phyloP scores from a whole-genome alignment of 371 early-diverging fungal species.

The Rhizopus sp. region DNA sequence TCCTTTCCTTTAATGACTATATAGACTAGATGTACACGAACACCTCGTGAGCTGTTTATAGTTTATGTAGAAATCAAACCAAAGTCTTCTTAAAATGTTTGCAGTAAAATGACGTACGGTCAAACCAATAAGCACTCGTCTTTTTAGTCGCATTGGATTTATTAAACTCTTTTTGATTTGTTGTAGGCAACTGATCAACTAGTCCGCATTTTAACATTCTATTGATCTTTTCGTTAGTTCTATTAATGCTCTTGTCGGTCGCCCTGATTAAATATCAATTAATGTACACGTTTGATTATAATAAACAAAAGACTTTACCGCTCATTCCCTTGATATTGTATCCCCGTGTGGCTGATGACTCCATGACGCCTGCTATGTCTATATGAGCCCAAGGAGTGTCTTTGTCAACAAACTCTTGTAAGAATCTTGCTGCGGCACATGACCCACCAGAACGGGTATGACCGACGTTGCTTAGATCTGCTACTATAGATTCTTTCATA shows the following conservation, averaged over 20 bases:
- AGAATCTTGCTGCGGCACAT: slow-evolving; percentile 92
- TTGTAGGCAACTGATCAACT: not conserved
- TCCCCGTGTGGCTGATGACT: slow-evolving; percentile 56
- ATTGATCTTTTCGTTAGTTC: slow-evolving; percentile 50
- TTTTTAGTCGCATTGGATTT: not conserved
- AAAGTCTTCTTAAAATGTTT: slow-evolving; percentile 10
- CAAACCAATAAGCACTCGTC: not conserved
- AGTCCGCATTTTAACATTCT: not conserved
- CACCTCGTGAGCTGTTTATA: not conserved
- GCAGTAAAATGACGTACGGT: slow-evolving; percentile 4
- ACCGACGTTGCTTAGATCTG: slow-evolving; percentile 86
- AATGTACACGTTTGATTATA: not conserved
- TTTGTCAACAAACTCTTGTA: slow-evolving; percentile 84
- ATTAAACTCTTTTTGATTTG: not conserved
- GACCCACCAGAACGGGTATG: slow-evolving; percentile 83
- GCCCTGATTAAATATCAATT: slow-evolving; percentile 37
- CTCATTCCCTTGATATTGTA: slow-evolving; percentile 85
- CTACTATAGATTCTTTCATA: slow-evolving; percentile 81
- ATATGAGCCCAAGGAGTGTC: slow-evolving; percentile 76
- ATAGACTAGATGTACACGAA: too few species aligned
- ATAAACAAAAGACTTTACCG: slow-evolving; percentile 46
- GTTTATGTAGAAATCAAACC: slow-evolving; percentile 15
- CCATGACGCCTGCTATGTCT: slow-evolving; percentile 93
- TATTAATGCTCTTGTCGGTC: slow-evolving; percentile 71
- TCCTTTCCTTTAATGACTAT: too few species aligned